Base-by-base conservation (phyloP, 1,284 basidiomycete genomes). In the Retiboletus flavoniger region DNA sequence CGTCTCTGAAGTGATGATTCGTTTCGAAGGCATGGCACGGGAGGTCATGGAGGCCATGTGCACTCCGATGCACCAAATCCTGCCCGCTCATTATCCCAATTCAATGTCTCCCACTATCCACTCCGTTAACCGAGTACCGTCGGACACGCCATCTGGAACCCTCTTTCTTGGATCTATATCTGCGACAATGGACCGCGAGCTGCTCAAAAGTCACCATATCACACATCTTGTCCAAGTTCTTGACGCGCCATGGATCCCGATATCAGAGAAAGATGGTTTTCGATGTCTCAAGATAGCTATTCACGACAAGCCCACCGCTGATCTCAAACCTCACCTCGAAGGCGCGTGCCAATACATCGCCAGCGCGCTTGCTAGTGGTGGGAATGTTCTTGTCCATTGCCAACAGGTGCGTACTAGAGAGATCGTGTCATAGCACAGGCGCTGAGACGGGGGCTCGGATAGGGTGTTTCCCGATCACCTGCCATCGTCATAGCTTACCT, bases 41-140 rank as follows among this genome's bases (percentile, higher is more conserved):
- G 87, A 87, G 60, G 84, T 89, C 52, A 83, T 86, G 78, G 83
- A 88, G 68, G 83, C 87, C 16, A 86, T 89, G 82, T 88, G 85
- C 74, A 89, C 87, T 0, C 87, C 87, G 0, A 87, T 89, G 87
- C 87, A 89, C 70, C 78, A 78, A 57, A 80, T 89, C 63, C 72
- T 85, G 21, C 72, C 83, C 21, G 74, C 81, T 6, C 66, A 63
- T 56, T 69, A 54, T 51, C 63, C 62, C 32, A 60, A 55, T 45
- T 58, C 52, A 49, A 44, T 60, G 3, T 57, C 70, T 3, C 58
- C 57, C 14, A 31, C 65, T 19, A 54, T 64, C 55, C 61, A 62
- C 36, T 62, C 72, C 34, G 62, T 60, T 29, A 55, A 40, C 44
- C 56, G 56, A 10, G 40, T 59, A 3, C 41, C 57, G 42, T 54